phyloP scores from a whole-genome alignment of 1,284 basidiomycete genomes.

The Apiotrichum akiyoshidainum region DNA sequence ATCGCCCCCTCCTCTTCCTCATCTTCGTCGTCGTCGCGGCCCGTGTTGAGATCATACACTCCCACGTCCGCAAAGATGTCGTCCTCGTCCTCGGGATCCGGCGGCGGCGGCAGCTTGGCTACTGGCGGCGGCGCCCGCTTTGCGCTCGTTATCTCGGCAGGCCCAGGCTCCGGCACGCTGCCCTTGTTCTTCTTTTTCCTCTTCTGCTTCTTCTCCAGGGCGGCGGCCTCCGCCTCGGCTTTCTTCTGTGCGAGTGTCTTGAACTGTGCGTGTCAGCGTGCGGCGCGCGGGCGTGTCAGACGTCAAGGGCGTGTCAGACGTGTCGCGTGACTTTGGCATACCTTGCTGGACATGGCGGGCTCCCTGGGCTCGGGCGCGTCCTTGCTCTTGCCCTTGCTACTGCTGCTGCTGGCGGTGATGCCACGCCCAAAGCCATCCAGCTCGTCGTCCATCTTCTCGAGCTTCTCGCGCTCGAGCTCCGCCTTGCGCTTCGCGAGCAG shows the following conservation, averaged over 20 bases:
- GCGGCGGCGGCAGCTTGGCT: not conserved
- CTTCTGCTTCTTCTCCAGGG: slow-evolving; percentile 25
- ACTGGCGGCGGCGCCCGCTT: not conserved
- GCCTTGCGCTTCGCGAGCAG: slow-evolving; percentile 80
- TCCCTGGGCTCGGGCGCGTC: not conserved
- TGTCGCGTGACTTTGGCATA: too few relatives aligned
- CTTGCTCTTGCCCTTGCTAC: slow-evolving; percentile 11
- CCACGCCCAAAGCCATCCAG: slow-evolving; percentile 58
- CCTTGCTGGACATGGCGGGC: not conserved
- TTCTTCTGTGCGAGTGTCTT: slow-evolving; percentile 43
- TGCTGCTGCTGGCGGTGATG: slow-evolving; percentile 9
- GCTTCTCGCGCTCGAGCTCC: slow-evolving; percentile 54
- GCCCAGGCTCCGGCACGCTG: too few relatives aligned
- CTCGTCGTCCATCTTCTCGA: slow-evolving; percentile 66
- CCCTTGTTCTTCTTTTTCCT: slow-evolving; percentile 27
- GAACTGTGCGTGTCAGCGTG: slow-evolving; percentile 29
- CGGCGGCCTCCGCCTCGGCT: slow-evolving; percentile 26
- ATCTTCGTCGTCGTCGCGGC: slow-evolving; percentile 29
- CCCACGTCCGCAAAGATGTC: slow-evolving; percentile 80
- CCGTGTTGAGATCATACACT: slow-evolving; percentile 68
- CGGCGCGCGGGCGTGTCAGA: too few relatives aligned
- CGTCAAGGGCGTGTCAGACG: too few relatives aligned
- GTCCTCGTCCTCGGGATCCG: slow-evolving; percentile 48
- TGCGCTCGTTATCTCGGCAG: not conserved
- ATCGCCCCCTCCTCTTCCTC: slow-evolving; percentile 21